phyloP scores from a whole-genome alignment of 2,329 filamentous ascomycete genomes.

The Microdochium bolleyi region DNA sequence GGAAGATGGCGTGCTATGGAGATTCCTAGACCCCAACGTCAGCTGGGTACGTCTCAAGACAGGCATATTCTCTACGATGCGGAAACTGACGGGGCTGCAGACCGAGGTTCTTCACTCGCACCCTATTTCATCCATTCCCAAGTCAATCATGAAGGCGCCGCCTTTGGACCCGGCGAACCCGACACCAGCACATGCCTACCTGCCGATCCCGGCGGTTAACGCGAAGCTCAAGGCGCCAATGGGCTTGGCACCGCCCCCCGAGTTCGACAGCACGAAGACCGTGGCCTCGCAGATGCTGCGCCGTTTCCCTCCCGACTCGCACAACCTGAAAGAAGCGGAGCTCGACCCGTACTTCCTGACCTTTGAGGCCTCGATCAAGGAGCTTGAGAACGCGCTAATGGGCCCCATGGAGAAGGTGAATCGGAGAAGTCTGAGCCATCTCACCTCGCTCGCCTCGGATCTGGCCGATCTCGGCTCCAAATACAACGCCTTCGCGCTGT shows the following conservation, averaged over 20 bases:
- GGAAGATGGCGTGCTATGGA: conserved; percentile 94
- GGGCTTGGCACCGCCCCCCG: conserved; percentile 22
- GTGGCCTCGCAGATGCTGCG: conserved; percentile 53
- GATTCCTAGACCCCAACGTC: conserved; percentile 93
- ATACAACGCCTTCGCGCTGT: conserved; percentile 94
- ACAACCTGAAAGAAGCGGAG: conserved; percentile 75
- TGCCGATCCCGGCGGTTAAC: conserved; percentile 77
- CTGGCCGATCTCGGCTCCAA: conserved; percentile 89
- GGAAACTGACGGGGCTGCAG: conserved; percentile 36
- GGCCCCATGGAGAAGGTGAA: conserved; percentile 98
- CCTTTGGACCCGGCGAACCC: conserved; percentile 92
- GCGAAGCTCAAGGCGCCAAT: conserved; percentile 68
- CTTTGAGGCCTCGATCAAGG: conserved; percentile 86
- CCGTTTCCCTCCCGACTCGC: conserved; percentile 74
- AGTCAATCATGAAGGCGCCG: conserved; percentile 91
- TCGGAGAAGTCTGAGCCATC: conserved; percentile 75
- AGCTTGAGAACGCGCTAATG: conserved; percentile 79
- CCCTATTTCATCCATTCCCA: conserved; percentile 84
- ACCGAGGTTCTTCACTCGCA: conserved; percentile 92
- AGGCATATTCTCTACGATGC: neutral
- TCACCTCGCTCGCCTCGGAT: conserved; percentile 77
- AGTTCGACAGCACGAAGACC: conserved; percentile 25
- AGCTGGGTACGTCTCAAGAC: conserved; percentile 68
- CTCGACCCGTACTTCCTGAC: conserved; percentile 93
- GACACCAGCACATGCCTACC: conserved; percentile 73